Evolutionary conservation across 768 basidiomycete genomes (phyloP), one percentile per base, ranked within the genome.

Genomic region (Hypholoma fasciculare): DNA sequence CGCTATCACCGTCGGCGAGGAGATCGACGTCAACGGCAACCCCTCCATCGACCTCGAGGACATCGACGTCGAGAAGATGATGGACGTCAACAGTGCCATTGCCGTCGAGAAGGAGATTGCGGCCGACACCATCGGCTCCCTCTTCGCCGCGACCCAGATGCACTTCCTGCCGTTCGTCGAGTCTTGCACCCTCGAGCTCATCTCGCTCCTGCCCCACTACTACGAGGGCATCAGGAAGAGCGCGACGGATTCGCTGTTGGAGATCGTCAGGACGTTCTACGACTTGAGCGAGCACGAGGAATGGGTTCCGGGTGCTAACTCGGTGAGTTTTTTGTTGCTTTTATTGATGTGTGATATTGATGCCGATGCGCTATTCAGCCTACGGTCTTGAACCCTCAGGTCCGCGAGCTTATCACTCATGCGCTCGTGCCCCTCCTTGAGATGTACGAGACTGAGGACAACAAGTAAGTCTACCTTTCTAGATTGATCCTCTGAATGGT

Each of bases 81-180:
- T 94, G 68, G 92, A 94, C 61, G 93, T 96, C 61, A 96, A 95
- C 78, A 93, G 90, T 65, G 96, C 95, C 19, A 89, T 98, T 63
- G 96, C 96, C 43, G 94, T 98, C 56, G 97, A 99, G 81, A 99
- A 99, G 75, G 97, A 99, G 79, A 97, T 98, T 59, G 96, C 97
- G 19, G 94, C 94, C 23, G 96, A 98, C 70, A 94, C 96, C 4
- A 88, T 98, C 62, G 95, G 96, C 60, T 89, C 90, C 37, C 75
- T 99, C 61, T 98, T 98, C 70, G 80, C 85, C 30, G 82, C 90
- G 11, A 94, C 92, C 30, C 85, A 87, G 65, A 74, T 72, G 48
- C 88, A 92, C 67, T 98, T 96, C 87, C 79, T 98, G 65, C 94
- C 94, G 4, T 98, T 84, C 69, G 86, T 98, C 61, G 95, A 98